Evolutionary conservation across 495 filamentous ascomycete species (phyloP).

Genomic region (Pseudevernia furfuracea): DNA sequence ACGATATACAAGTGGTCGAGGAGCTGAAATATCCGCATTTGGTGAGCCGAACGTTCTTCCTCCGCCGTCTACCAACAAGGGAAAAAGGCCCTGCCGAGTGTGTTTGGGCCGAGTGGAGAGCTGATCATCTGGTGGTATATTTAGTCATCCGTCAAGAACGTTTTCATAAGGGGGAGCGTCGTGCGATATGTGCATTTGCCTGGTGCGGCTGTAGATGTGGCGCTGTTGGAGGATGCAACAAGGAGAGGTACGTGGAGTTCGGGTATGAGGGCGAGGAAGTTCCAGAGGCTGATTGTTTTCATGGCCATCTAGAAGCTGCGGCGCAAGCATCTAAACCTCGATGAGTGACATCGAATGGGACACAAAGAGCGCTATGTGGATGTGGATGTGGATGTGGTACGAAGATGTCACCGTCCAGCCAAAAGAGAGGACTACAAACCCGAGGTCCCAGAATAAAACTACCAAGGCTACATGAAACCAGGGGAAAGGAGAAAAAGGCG

Average conservation of each 20-base stretch:
- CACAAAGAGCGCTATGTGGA: background rate
- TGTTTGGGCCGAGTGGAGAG: background rate
- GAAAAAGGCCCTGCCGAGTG: background rate
- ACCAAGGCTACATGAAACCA: background rate
- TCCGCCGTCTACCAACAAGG: background rate
- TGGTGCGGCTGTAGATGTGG: slow-evolving; percentile 76
- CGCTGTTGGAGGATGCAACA: slow-evolving; percentile 89
- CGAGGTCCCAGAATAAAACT: background rate
- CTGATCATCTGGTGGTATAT: background rate
- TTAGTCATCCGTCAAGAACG: slow-evolving; percentile 86
- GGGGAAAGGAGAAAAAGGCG: background rate
- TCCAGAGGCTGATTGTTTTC: background rate
- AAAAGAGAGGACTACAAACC: background rate
- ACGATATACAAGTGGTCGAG: slow-evolving; percentile 85
- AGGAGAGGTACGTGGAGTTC: slow-evolving; percentile 59
- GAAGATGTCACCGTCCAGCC: background rate
- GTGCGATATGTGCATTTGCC: slow-evolving; percentile 94
- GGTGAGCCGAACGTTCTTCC: slow-evolving; percentile 37
- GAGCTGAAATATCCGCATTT: slow-evolving; percentile 89
- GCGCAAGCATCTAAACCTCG: slow-evolving; percentile 42
- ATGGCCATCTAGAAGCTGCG: slow-evolving; percentile 39
- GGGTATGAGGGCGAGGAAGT: background rate
- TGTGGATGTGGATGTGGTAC: background rate
- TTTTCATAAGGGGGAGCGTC: slow-evolving; percentile 95
- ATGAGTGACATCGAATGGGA: background rate